Evolutionary conservation across 108 stramenopile species (phyloP).

Genomic region (Bacterosira constricta): DNA sequence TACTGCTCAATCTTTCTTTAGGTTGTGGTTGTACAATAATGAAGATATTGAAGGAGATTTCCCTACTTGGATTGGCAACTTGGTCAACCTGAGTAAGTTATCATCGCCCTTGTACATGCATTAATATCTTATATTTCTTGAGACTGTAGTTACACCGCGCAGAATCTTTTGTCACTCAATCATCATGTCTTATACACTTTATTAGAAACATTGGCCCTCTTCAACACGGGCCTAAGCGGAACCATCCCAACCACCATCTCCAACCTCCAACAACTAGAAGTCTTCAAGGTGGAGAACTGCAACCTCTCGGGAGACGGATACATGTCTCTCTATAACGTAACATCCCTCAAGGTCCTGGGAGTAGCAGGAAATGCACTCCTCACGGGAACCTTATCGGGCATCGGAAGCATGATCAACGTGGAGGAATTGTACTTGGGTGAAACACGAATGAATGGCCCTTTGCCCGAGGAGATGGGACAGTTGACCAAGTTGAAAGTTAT

Average conservation of each 20-base stretch:
- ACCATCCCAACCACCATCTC: slow-evolving; percentile 27
- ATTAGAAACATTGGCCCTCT: slow-evolving; percentile 31
- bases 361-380: slow-evolving; percentile 40
- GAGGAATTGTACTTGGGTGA: slow-evolving; percentile 31
- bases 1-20: too few relatives aligned
- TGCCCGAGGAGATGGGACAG: slow-evolving; percentile 26
- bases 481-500: slow-evolving; percentile 9
- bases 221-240: slow-evolving; percentile 27
- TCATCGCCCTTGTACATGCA: too few relatives aligned
- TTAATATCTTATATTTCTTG: background rate
- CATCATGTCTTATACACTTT: background rate
- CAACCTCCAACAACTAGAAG: slow-evolving; percentile 28
- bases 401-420: slow-evolving; percentile 16
- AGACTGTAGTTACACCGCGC: background rate
- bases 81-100: slow-evolving; percentile 44
- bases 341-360: slow-evolving; percentile 39
- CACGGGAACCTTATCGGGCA: slow-evolving; percentile 8
- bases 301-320: slow-evolving; percentile 26
- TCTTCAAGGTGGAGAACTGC: slow-evolving; percentile 56
- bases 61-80: slow-evolving; percentile 40
- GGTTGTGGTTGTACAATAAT: slow-evolving; percentile 42
- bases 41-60: slow-evolving; percentile 44
- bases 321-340: slow-evolving; percentile 10
- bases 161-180: background rate
- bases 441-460: slow-evolving; percentile 16